A percentile compares a stretch with the other conserved stretches of the same genome.
Evolutionary conservation across 2,329 filamentous ascomycete species (phyloP).

Genomic region (Aureobasidium zeae): DNA sequence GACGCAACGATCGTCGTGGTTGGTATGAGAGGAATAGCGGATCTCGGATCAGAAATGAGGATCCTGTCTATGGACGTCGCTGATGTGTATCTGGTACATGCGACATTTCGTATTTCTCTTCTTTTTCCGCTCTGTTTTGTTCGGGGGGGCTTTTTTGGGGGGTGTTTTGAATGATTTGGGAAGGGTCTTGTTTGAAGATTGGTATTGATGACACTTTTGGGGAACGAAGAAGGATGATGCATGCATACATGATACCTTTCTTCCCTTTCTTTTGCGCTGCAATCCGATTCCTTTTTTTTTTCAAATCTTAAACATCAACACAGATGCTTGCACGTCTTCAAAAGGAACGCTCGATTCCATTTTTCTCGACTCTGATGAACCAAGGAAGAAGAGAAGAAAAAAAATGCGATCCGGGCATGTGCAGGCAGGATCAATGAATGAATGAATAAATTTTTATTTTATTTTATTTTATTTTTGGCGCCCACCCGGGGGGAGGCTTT

Average conservation of each 20-base stretch:
- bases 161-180: neutral
- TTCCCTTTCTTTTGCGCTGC: neutral
- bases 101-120: conserved; percentile 13
- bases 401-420: too few relatives aligned
- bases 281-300: neutral
- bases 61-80: conserved; percentile 30
- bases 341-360: too few relatives aligned
- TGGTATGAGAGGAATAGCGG: conserved; percentile 19
- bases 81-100: conserved; percentile 21
- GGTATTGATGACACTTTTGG: neutral
- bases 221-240: conserved; percentile 1
- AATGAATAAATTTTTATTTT: too few relatives aligned
- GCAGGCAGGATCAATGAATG: too few relatives aligned
- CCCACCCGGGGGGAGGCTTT: too few relatives aligned
- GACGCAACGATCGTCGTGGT: conserved; percentile 15
- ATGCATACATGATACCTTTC: conserved; percentile 3
- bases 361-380: too few relatives aligned
- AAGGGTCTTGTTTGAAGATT: neutral
- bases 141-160: neutral
- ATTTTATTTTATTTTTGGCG: too few relatives aligned
- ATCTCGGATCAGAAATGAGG: conserved; percentile 23
- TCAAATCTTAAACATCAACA: too few relatives aligned
- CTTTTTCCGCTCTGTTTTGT: neutral
- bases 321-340: too few relatives aligned
- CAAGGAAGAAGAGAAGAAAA: too few relatives aligned